phyloP scores from a whole-genome alignment of 352 stramenopile genomes.

The Phytopythium montanum region DNA sequence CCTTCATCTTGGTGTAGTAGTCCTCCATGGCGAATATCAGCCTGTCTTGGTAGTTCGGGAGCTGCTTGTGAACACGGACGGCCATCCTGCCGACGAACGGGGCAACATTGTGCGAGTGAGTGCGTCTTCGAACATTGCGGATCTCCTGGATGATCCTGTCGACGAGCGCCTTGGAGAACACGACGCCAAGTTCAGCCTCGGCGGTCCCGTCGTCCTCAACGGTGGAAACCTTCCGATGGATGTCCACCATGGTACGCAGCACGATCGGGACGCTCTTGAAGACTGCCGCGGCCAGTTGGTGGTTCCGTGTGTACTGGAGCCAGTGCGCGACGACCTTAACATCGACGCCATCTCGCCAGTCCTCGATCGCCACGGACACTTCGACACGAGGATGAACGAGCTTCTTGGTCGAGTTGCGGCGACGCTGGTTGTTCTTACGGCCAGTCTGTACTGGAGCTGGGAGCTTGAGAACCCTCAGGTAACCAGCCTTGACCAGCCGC shows the following conservation, averaged over 20 bases:
- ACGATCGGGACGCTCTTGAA: neutral
- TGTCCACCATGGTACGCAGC: neutral
- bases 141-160: neutral
- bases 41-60: neutral
- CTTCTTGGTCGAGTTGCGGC: conserved; percentile 1
- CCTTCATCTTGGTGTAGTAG: neutral
- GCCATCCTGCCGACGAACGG: neutral
- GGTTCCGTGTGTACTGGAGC: neutral
- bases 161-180: neutral
- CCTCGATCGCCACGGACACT: neutral
- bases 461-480: too few relatives aligned
- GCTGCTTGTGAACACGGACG: neutral
- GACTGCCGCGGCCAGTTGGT: neutral
- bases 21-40: conserved; percentile 1
- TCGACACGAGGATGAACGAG: neutral
- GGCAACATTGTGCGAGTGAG: neutral
- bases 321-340: neutral
- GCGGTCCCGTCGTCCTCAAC: neutral
- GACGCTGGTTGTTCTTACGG: neutral
- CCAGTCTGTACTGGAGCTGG: neutral
- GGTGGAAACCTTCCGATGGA: neutral
- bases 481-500: too few relatives aligned
- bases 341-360: neutral
- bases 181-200: neutral
- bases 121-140: too few relatives aligned